Percentiles rank a stretch among this genome's conserved stretches.
phyloP scores from a whole-genome alignment of 768 basidiomycete genomes.

The Boletus insuetus region DNA sequence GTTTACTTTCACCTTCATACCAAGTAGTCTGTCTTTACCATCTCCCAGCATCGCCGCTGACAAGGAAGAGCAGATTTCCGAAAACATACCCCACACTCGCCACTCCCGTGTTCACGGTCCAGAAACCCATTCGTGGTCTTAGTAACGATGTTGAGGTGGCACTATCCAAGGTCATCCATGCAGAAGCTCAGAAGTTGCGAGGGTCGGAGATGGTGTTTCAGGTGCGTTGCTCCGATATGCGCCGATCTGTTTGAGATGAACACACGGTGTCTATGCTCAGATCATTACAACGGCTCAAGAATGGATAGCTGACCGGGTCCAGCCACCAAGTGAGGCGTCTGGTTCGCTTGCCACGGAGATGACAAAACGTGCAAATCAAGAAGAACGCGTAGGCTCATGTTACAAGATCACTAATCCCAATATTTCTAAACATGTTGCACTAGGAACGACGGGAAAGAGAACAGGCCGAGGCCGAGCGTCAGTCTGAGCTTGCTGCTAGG shows the following conservation, averaged over 20 bases:
- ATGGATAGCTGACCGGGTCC: constrained; percentile 60
- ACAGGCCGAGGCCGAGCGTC: constrained; percentile 51
- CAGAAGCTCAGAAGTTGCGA: constrained; percentile 60
- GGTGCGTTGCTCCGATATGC: constrained; percentile 36
- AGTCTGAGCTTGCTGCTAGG: constrained; percentile 49
- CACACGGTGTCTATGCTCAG: constrained; percentile 31
- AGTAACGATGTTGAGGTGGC: constrained; percentile 52
- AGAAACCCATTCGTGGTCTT: constrained; percentile 62
- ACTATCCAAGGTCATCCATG: constrained; percentile 57
- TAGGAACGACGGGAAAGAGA: constrained; percentile 55
- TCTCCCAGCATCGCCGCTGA: neutral
- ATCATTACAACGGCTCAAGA: constrained; percentile 68
- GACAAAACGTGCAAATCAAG: constrained; percentile 68
- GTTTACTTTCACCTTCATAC: constrained; percentile 66
- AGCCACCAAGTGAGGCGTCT: constrained; percentile 53
- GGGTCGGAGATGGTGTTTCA: constrained; percentile 81
- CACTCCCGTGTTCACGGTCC: constrained; percentile 63
- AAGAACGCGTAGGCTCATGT: constrained; percentile 51
- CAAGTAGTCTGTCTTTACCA: constrained; percentile 44
- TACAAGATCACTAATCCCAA: neutral
- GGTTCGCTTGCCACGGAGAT: constrained; percentile 80
- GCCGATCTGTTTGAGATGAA: neutral
- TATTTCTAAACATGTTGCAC: neutral
- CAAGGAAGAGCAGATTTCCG: constrained; percentile 55
- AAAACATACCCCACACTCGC: constrained; percentile 80